A percentile compares a stretch with the other conserved stretches of the same genome.
Conservation (phyloP, 2,329 filamentous ascomycete genomes). For the Pestalotiopsis fici region DNA sequence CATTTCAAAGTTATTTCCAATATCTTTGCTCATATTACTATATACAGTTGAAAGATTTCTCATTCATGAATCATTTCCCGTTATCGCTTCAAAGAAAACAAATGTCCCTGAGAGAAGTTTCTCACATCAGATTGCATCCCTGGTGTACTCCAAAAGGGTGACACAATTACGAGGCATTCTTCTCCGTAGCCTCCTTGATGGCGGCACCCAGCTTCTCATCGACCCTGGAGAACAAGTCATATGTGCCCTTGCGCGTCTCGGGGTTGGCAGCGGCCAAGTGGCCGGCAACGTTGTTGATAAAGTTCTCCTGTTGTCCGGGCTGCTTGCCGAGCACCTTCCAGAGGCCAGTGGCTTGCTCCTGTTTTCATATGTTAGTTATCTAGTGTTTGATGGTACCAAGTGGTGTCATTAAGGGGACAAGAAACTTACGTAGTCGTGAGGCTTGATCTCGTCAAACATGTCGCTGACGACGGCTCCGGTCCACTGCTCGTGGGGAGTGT, state of each 20-base stretch:
- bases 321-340: slow-evolving; percentile 50
- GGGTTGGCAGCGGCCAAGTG: slow-evolving; percentile 56
- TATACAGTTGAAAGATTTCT: not conserved
- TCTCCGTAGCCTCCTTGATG: slow-evolving; percentile 56
- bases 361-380: not conserved
- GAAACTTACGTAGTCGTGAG: slow-evolving; percentile 44
- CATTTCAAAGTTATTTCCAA: not conserved
- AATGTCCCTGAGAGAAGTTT: not conserved
- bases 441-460: slow-evolving; percentile 45
- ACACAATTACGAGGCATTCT: slow-evolving; percentile 20
- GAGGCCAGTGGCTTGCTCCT: slow-evolving; percentile 34
- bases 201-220: slow-evolving; percentile 52
- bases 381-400: not conserved
- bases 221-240: slow-evolving; percentile 62
- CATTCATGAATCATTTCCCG: not conserved
- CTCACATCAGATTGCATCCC: not conserved
- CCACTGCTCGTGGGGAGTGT: slow-evolving; percentile 48
- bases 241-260: slow-evolving; percentile 58
- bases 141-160: too few species aligned
- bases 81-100: not conserved
- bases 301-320: slow-evolving; percentile 61
- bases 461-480: slow-evolving; percentile 42
- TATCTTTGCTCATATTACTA: not conserved
- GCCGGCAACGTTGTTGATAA: slow-evolving; percentile 58
- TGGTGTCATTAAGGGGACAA: too few species aligned